Evolutionary conservation across 2,329 filamentous ascomycete species (phyloP).

Genomic region (Apiospora arundinis): DNA sequence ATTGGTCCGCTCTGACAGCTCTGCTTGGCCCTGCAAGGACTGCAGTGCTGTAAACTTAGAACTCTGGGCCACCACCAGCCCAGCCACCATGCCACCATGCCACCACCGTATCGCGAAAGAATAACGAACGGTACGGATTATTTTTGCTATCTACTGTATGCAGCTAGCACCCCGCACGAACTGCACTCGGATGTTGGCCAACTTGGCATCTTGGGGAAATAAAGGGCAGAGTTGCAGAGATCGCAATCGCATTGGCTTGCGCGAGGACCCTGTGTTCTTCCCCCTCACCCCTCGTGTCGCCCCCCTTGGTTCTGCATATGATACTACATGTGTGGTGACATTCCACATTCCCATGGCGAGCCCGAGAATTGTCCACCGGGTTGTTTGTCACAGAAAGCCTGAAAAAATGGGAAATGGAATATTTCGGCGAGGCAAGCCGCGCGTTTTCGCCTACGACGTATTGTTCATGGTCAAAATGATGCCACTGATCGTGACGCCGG

Average conservation of each 20-base stretch:
- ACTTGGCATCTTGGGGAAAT: slow-evolving; percentile 14
- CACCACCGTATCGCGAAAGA: background rate
- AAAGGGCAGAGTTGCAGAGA: background rate
- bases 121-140: too few species aligned
- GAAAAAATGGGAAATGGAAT: background rate
- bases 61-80: slow-evolving; percentile 6
- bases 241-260: slow-evolving; percentile 4
- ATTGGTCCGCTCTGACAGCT: slow-evolving; percentile 8
- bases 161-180: slow-evolving; percentile 15
- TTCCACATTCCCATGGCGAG: slow-evolving; percentile 1
- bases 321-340: background rate
- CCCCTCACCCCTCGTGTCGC: background rate
- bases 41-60: background rate
- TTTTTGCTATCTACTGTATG: background rate
- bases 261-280: background rate
- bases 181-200: slow-evolving; percentile 11
- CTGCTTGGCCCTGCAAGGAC: background rate
- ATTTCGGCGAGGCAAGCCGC: background rate
- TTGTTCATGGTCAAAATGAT: background rate
- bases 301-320: background rate
- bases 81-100: too few species aligned
- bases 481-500: slow-evolving; percentile 13
- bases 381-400: background rate
- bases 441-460: background rate
- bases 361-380: background rate